Base-by-base conservation (phyloP, 768 basidiomycete species). In the Lactarius hengduanensis region DNA sequence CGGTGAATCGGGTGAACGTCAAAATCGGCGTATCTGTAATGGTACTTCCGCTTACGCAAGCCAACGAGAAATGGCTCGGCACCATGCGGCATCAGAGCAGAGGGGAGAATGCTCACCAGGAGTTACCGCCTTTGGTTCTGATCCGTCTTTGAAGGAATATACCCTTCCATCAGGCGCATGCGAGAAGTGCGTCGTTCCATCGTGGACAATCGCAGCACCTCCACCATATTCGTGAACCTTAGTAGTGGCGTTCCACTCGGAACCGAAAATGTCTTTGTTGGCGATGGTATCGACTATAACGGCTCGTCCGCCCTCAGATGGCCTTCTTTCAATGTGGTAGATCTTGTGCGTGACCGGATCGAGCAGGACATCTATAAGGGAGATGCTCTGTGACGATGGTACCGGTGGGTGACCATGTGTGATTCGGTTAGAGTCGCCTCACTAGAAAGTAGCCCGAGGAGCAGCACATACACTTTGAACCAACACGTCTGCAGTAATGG, bases 201-300 rank as follows among this genome's bases (percentile, higher is more conserved):
- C 78, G 64, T 83, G 75, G 1, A 84, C 84, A 22, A 83, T 79
- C 1, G 85, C 85, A 1, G 86, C 77, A 2, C 80, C 84, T 15
- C 91, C 91, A 0, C 91, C 90, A 61, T 91, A 91, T 73, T 90
- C 90, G 30, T 90, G 84, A 3, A 91, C 88, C 18, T 79, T 73
- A 0, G 83, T 82, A 40, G 83, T 79, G 5, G 79, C 84, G 72
- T 82, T 88, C 80, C 83, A 90, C 0, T 78, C 80, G 38, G 76
- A 71, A 1, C 81, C 81, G 15, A 86, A 79, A 28, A 89, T 72
- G 57, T 92, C 91, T 50, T 75, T 74, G 26, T 78, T 77, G 5
- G 76, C 75, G 30, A 75, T 61, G 0, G 85, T 84, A 32, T 84
- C 77, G 18, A 92, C 82, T 28, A 91, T 75, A 1, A 87, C 85